Conservation (phyloP, 2,329 filamentous ascomycete species). For the Neonectria sp. region DNA sequence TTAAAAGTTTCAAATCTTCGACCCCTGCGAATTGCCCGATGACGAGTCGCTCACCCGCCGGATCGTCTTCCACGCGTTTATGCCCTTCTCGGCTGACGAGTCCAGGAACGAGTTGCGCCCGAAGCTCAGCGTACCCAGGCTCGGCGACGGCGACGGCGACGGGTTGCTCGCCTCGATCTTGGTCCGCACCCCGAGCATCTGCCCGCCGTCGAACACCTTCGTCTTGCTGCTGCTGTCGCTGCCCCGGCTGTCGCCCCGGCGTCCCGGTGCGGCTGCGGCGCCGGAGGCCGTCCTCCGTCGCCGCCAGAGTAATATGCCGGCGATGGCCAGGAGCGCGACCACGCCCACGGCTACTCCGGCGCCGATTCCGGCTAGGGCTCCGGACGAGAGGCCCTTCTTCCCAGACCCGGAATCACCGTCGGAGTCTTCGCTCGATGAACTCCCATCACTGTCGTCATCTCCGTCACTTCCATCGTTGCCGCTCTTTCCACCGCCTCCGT, state of each 20-base stretch:
- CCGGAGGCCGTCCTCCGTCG: slow-evolving; percentile 22
- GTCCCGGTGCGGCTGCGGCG: neutral
- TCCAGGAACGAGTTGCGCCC: slow-evolving; percentile 46
- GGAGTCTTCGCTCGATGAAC: slow-evolving; percentile 21
- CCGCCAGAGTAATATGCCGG: slow-evolving; percentile 40
- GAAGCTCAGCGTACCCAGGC: slow-evolving; percentile 45
- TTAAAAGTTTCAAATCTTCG: slow-evolving; percentile 18
- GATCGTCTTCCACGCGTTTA: slow-evolving; percentile 44
- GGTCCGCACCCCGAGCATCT: slow-evolving; percentile 44
- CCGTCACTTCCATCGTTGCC: slow-evolving; percentile 13
- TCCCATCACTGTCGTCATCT: slow-evolving; percentile 2
- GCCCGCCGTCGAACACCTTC: slow-evolving; percentile 39
- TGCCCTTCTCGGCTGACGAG: slow-evolving; percentile 35
- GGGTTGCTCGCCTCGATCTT: slow-evolving; percentile 47
- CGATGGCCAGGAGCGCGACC: slow-evolving; percentile 25
- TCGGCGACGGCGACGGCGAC: slow-evolving; percentile 37
- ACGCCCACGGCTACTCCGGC: slow-evolving; percentile 35
- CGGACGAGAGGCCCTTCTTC: slow-evolving; percentile 41
- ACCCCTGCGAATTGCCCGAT: slow-evolving; percentile 33
- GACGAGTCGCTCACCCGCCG: slow-evolving; percentile 46
- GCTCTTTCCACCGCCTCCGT: neutral
- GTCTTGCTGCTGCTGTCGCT: slow-evolving; percentile 29
- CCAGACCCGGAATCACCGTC: slow-evolving; percentile 17
- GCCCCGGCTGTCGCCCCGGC: slow-evolving; percentile 40
- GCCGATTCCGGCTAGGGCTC: slow-evolving; percentile 44